Conservation (phyloP, 1,139 yeast genomes). For the Blastobotrys proliferans region DNA sequence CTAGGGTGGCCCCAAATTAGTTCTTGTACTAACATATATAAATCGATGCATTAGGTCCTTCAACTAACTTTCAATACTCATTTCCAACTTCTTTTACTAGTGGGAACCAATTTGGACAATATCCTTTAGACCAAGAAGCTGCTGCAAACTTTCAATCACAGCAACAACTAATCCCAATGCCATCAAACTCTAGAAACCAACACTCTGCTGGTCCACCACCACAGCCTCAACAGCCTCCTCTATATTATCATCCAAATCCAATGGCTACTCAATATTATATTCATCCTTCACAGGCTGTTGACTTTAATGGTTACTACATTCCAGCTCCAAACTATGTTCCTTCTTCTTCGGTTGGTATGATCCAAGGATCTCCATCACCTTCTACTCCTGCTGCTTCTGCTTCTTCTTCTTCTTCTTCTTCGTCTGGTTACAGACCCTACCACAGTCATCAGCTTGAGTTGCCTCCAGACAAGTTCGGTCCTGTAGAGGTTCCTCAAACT, state of each 20-base stretch:
- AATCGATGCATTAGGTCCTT: too few species aligned
- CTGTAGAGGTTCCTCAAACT: conserved; percentile 25
- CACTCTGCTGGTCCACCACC: not conserved
- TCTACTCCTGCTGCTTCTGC: too few species aligned
- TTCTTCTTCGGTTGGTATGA: too few species aligned
- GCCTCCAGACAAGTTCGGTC: conserved; percentile 23
- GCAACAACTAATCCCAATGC: not conserved
- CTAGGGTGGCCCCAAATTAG: too few species aligned
- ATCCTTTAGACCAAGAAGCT: conserved; percentile 9
- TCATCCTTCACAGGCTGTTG: not conserved
- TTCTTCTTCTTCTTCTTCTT: too few species aligned
- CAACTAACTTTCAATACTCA: conserved; percentile 1
- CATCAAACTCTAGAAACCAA: conserved; percentile 1
- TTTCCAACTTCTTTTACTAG: not conserved
- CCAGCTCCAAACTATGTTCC: too few species aligned
- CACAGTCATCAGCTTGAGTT: too few species aligned
- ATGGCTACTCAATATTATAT: not conserved
- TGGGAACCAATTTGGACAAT: too few species aligned
- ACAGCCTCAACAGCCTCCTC: not conserved
- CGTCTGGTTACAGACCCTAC: too few species aligned
- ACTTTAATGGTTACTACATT: not conserved
- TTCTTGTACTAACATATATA: too few species aligned
- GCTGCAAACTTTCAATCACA: not conserved
- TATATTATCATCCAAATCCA: not conserved
- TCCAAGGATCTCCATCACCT: too few species aligned